phyloP scores from a whole-genome alignment of 768 basidiomycete species.

The Mycena albidolilacea region DNA sequence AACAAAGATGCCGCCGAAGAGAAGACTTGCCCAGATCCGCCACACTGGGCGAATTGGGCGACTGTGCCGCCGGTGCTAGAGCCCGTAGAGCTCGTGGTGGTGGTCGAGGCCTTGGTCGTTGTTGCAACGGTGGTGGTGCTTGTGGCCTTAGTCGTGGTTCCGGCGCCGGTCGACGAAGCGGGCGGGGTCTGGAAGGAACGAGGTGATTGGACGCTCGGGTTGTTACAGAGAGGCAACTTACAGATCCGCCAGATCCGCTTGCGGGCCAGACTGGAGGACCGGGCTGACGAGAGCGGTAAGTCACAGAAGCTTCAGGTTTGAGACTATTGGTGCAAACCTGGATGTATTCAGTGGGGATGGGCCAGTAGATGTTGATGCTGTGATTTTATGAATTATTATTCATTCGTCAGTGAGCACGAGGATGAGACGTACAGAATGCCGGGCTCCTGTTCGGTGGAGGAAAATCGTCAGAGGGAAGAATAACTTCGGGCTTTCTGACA shows the following conservation, averaged over 20 bases:
- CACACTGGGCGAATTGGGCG: constrained; percentile 27
- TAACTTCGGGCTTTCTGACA: neutral
- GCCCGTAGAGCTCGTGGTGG: neutral
- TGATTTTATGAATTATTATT: neutral
- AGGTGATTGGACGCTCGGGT: no score
- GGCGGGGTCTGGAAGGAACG: neutral
- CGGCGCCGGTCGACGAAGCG: neutral
- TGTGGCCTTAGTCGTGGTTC: neutral
- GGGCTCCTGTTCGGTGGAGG: constrained; percentile 20
- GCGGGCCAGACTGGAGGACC: constrained; percentile 34
- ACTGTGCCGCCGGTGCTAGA: neutral
- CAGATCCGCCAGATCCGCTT: neutral
- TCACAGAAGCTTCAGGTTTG: neutral
- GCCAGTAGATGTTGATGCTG: constrained; percentile 38
- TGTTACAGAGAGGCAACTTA: neutral
- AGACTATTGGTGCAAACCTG: neutral
- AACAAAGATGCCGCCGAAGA: neutral
- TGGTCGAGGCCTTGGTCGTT: constrained; percentile 6
- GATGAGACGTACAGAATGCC: constrained; percentile 31
- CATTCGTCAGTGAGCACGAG: neutral
- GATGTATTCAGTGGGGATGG: constrained; percentile 37
- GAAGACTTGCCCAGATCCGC: constrained; percentile 1
- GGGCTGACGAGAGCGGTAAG: constrained; percentile 6
- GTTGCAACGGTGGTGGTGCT: constrained; percentile 17
- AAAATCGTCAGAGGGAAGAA: neutral